phyloP scores from a whole-genome alignment of 805 yeast genomes.

The Metschnikowia kofuensis region DNA sequence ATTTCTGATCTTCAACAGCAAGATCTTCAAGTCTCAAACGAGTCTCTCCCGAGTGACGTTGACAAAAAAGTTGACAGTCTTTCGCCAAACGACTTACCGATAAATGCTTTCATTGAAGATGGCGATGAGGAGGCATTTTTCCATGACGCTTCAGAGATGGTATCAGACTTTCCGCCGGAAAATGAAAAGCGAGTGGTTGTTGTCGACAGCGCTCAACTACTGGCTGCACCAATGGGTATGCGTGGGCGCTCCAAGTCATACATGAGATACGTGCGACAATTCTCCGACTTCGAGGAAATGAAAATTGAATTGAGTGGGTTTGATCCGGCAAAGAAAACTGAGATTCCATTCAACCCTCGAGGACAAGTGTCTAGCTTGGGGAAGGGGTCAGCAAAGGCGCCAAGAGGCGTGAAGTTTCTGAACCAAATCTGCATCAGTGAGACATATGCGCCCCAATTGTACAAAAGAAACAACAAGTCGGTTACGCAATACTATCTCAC shows the following conservation, averaged over 20 bases:
- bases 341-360: neutral
- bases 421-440: constrained; percentile 47
- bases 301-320: constrained; percentile 31
- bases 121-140: constrained; percentile 1
- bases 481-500: constrained; percentile 50
- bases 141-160: too few species aligned
- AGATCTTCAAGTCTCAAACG: constrained; percentile 22
- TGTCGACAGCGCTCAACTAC: constrained; percentile 3
- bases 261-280: constrained; percentile 35
- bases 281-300: constrained; percentile 30
- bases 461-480: constrained; percentile 52
- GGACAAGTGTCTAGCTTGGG: constrained; percentile 16
- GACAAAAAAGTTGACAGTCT: constrained; percentile 1
- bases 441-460: constrained; percentile 50
- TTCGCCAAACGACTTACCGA: too few species aligned
- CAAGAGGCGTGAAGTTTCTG: constrained; percentile 36
- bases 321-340: constrained; percentile 21
- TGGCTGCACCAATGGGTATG: constrained; percentile 7
- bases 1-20: constrained; percentile 37
- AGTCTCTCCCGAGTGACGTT: constrained; percentile 12
- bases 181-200: constrained; percentile 1
- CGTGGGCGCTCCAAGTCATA: constrained; percentile 12
- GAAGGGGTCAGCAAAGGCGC: neutral
- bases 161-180: too few species aligned
- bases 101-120: neutral